A percentile compares a stretch with the other conserved stretches of the same genome.
These are phyloP conservation scores for Gossypium herbaceum DNA, from an alignment of 345 rosid genomes.

Conservation along the genomic window DNA sequence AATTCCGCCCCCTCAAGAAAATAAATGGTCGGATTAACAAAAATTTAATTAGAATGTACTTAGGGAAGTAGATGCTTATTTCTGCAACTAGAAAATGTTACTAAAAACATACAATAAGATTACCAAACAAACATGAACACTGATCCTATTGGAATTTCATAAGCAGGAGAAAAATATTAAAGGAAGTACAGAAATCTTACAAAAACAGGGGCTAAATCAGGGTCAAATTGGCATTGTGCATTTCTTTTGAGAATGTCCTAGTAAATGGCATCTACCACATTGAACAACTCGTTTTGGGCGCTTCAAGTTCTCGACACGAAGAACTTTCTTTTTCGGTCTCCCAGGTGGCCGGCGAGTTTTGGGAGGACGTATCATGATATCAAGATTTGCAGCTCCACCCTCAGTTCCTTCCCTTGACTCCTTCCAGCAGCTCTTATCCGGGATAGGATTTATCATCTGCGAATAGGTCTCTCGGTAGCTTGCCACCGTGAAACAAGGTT, in stretches of 20 bases:
- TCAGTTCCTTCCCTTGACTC: conserved; percentile 38
- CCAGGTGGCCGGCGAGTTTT: conserved; percentile 97
- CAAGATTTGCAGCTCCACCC: conserved; percentile 54
- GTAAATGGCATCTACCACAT: conserved; percentile 65
- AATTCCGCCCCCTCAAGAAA: too few relatives aligned
- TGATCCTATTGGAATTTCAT: conserved; percentile 21
- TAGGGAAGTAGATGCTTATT: too few relatives aligned
- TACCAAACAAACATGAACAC: background rate
- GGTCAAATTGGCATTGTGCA: conserved; percentile 79
- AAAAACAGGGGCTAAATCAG: conserved; percentile 18
- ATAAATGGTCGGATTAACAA: too few relatives aligned
- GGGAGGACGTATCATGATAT: conserved; percentile 63
- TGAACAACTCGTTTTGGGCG: background rate
- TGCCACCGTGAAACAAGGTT: conserved; percentile 73
- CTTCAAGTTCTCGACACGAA: background rate
- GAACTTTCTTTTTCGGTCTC: conserved; percentile 40
- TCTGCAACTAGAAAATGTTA: too few relatives aligned
- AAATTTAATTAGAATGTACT: too few relatives aligned
- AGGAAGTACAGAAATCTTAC: background rate
- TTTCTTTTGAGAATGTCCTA: conserved; percentile 99
- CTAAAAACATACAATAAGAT: too few relatives aligned
- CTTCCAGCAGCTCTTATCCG: conserved; percentile 66
- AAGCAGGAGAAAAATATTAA: background rate
- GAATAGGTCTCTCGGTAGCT: conserved; percentile 76
- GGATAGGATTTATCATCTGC: conserved; percentile 59